These are phyloP conservation scores for Mimosa pudica DNA, from an alignment of 306 rosid species.

Conservation along the genomic window DNA sequence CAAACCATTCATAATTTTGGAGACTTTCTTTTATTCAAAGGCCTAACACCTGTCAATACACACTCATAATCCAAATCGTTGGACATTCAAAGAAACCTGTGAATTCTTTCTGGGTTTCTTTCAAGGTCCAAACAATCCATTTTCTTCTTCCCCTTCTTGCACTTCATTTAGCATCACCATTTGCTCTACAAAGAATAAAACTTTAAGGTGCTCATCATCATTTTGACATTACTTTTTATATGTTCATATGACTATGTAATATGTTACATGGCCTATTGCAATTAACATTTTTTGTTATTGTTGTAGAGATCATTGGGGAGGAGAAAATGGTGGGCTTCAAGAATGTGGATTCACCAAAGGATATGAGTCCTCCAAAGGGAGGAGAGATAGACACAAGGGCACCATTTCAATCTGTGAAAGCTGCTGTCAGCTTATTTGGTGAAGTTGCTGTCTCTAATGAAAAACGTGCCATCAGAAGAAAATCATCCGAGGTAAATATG, in stretches of 20 bases:
- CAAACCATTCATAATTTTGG: conserved; percentile 40
- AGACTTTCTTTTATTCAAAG: conserved; percentile 28
- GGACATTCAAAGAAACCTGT: conserved; percentile 47
- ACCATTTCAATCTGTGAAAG: conserved; percentile 97
- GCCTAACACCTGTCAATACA: conserved; percentile 5
- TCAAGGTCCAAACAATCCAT: conserved; percentile 39
- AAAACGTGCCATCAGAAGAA: conserved; percentile 47
- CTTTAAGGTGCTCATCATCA: conserved; percentile 8
- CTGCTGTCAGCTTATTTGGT: conserved; percentile 86
- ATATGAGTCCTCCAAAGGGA: conserved; percentile 54
- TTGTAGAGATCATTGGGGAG: conserved; percentile 31
- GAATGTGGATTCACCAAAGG: conserved; percentile 32
- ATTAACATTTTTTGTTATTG: not conserved
- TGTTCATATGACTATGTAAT: not conserved
- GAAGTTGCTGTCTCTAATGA: conserved; percentile 67
- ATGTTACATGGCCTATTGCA: conserved; percentile 16
- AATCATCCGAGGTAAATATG: conserved; percentile 58
- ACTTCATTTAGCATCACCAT: not conserved
- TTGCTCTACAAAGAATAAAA: conserved; percentile 4
- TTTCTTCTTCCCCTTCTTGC: conserved; percentile 24
- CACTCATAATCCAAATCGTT: conserved; percentile 19
- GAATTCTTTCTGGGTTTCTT: conserved; percentile 41
- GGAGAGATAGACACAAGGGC: conserved; percentile 96
- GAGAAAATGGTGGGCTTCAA: conserved; percentile 50
- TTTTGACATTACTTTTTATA: not conserved